phyloP scores from a whole-genome alignment of 495 filamentous ascomycete species.

The Penicillium longicatenatum region DNA sequence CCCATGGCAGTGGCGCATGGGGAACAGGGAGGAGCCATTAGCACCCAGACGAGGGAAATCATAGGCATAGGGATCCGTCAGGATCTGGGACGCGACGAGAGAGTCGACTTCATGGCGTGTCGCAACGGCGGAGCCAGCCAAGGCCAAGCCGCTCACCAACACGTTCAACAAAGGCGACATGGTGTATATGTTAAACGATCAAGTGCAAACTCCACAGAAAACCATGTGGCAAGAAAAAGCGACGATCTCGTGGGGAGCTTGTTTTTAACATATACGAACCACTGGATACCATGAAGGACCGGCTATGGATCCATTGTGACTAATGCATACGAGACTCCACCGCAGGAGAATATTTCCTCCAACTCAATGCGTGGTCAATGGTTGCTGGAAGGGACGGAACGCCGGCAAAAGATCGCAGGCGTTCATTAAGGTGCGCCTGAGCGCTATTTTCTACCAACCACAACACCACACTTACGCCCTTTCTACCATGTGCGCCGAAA shows the following conservation, averaged over 20 bases:
- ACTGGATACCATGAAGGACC: neutral
- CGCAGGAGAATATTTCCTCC: too few relatives aligned
- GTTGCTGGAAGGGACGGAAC: neutral
- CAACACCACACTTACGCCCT: neutral
- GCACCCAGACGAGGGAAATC: conserved; percentile 44
- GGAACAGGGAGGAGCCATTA: conserved; percentile 43
- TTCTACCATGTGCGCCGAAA: neutral
- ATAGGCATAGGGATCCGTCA: conserved; percentile 38
- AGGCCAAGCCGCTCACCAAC: conserved; percentile 24
- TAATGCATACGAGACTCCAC: neutral
- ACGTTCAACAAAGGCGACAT: conserved; percentile 25
- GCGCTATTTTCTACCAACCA: conserved; percentile 6
- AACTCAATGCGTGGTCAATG: neutral
- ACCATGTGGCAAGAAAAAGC: conserved; percentile 22
- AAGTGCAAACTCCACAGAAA: conserved; percentile 17
- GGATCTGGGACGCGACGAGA: conserved; percentile 35
- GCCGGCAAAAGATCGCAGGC: neutral
- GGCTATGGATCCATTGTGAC: neutral
- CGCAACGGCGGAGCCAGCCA: conserved; percentile 25
- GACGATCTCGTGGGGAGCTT: conserved; percentile 18
- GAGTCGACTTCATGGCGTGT: conserved; percentile 10
- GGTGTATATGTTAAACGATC: neutral
- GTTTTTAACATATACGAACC: conserved; percentile 7
- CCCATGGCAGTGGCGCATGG: conserved; percentile 63
- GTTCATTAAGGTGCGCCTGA: neutral